Evolutionary conservation across 176 grass and related monocot genomes (phyloP), one percentile per base, ranked within the genome.

Genomic region (Melocanna baccifera): DNA sequence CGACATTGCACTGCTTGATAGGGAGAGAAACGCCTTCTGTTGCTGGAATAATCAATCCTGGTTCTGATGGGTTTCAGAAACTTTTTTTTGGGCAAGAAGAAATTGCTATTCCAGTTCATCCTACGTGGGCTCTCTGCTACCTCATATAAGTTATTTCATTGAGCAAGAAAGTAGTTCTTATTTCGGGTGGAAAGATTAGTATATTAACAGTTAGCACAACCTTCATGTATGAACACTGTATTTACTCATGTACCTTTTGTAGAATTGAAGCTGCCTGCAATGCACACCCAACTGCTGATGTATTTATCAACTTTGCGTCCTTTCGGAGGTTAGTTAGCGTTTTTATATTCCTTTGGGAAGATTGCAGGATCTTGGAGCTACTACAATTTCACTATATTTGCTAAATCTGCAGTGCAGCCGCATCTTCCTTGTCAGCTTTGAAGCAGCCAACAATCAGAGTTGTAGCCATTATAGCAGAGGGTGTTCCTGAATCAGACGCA

Each of bases 71-170:
- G 62, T 98, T 98, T 82, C 96, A 98, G 83, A 98, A 98, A 75
- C 91, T 98, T 70, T 98, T 98, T 83, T 98, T 98, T 69, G 96
- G 96, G 65, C 96, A 94, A 85, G 96, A 98, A 80, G 96, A 98
- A 94, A 98, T 98, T 86, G 96, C 96, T 68, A 98, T 98, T 90
- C 93, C 96, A 37, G 96, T 98, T 64, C 89, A 98, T 90, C 87
- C 96, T 30, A 92, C 78, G 96, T 98, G 56, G 25, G 88, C 77
- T 56, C 46, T 61, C 30, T 83, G 11, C n/a, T 37, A 41, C 13
- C 26, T 79, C 15, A 57, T 67, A 48, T 76, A 75, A 9, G 2
- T 28, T 47, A 50, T 78, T 59, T 79, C 29, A 78, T 75, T 69
- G 62, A 62, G 71, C 48, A 69, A 90, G n/a, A 73, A 55, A 64